A percentile compares a stretch with the other conserved stretches of the same genome.
Evolutionary conservation across 371 early-diverging fungal species (phyloP).

Genomic region (Thermomucor indicae-seudaticae): DNA sequence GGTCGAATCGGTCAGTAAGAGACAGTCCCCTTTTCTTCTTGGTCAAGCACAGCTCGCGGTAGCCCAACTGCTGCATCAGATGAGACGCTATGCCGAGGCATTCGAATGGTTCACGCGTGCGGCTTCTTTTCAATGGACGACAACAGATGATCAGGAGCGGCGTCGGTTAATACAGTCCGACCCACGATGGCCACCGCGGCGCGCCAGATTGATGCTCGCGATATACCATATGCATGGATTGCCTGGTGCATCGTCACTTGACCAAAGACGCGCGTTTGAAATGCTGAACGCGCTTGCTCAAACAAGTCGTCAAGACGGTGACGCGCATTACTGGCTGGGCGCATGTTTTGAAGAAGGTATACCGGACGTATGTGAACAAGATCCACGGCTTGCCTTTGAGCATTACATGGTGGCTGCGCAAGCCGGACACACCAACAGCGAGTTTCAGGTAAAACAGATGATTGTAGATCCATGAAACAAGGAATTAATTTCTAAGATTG

Average conservation of each 20-base stretch:
- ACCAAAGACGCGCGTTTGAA: conserved; percentile 22
- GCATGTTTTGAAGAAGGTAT: conserved; percentile 42
- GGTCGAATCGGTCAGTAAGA: conserved; percentile 37
- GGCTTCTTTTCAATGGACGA: no score
- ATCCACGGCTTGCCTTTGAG: conserved; percentile 22
- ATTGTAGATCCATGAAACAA: no score
- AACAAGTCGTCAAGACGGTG: conserved; percentile 9
- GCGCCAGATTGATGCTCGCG: conserved; percentile 34
- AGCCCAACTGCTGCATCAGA: conserved; percentile 31
- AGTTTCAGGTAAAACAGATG: conserved; percentile 30
- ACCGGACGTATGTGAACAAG: conserved; percentile 15
- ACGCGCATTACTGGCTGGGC: conserved; percentile 39
- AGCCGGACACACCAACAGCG: conserved; percentile 26
- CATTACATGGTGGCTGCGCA: conserved; percentile 32
- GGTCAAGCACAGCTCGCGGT: conserved; percentile 41
- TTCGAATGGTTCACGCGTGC: conserved; percentile 40
- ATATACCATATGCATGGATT: conserved; percentile 35
- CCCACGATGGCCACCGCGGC: conserved; percentile 11
- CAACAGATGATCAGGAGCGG: no score
- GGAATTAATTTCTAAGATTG: conserved; percentile 1
- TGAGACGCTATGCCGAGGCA: conserved; percentile 23
- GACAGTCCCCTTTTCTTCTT: no score
- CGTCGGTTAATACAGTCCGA: no score
- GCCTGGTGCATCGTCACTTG: conserved; percentile 18
- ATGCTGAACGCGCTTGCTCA: conserved; percentile 18